phyloP scores from a whole-genome alignment of 2,329 filamentous ascomycete species.

The Exophiala lecanii-corni region DNA sequence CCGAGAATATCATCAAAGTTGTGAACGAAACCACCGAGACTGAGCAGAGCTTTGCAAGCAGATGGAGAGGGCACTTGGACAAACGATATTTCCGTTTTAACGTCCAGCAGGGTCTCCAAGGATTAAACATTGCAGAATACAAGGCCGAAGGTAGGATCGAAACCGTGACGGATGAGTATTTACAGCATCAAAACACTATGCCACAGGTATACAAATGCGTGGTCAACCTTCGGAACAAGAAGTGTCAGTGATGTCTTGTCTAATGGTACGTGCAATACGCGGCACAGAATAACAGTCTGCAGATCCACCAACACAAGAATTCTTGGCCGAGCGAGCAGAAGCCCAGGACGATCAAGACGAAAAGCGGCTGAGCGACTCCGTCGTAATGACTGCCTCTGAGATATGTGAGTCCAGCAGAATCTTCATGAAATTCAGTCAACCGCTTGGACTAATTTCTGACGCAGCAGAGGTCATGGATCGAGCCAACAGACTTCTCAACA shows the following conservation, averaged over 20 bases:
- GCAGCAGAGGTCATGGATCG: constrained; percentile 11
- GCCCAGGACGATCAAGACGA: constrained; percentile 5
- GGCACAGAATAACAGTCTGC: background rate
- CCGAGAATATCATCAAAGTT: background rate
- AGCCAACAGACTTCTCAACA: constrained; percentile 4
- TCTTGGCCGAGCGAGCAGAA: constrained; percentile 6
- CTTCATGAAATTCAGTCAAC: too few relatives aligned
- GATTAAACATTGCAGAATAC: constrained; percentile 32
- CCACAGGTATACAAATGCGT: background rate
- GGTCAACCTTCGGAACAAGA: background rate
- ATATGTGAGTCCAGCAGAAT: constrained; percentile 10
- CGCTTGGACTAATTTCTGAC: too few relatives aligned
- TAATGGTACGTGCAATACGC: too few relatives aligned
- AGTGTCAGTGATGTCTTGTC: constrained; percentile 3
- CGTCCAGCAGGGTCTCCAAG: constrained; percentile 33
- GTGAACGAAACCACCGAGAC: constrained; percentile 28
- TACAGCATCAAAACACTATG: constrained; percentile 3
- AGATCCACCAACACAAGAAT: constrained; percentile 9
- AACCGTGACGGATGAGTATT: constrained; percentile 26
- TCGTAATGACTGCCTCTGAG: constrained; percentile 5
- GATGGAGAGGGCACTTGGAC: constrained; percentile 27
- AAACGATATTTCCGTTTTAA: constrained; percentile 36
- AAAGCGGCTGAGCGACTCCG: background rate
- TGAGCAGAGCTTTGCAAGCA: constrained; percentile 28
- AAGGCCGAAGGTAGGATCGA: constrained; percentile 22